A percentile compares a stretch with the other conserved stretches of the same genome.
Conservation (phyloP, 768 basidiomycete genomes). For the Crassisporium funariophilum region DNA sequence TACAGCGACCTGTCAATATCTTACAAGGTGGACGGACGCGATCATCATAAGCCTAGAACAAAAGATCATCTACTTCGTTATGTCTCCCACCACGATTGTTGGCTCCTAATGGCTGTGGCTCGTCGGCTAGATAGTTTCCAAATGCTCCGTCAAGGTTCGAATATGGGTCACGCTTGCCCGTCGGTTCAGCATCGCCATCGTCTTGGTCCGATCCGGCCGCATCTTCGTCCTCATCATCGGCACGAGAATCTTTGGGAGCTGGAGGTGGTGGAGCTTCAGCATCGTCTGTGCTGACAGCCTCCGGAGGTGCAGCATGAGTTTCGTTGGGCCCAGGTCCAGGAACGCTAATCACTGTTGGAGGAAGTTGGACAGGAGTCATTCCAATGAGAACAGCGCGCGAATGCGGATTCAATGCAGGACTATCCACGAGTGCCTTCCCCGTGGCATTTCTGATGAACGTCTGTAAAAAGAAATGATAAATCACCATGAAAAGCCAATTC, state of each 20-base stretch:
- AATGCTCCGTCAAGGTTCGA: constrained; percentile 81
- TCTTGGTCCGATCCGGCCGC: constrained; percentile 36
- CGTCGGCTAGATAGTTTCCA: constrained; percentile 70
- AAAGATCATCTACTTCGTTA: constrained; percentile 64
- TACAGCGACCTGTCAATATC: too few relatives aligned
- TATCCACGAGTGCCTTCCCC: constrained; percentile 82
- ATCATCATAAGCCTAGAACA: too few relatives aligned
- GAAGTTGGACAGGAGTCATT: constrained; percentile 53
- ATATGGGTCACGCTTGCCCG: constrained; percentile 66
- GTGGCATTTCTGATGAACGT: constrained; percentile 93
- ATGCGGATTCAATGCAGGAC: constrained; percentile 84
- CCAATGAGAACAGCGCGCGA: constrained; percentile 75
- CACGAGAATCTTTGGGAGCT: constrained; percentile 14
- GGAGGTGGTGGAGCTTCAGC: constrained; percentile 34
- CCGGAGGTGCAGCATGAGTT: constrained; percentile 31
- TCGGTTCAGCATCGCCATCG: constrained; percentile 40
- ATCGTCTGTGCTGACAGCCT: constrained; percentile 27
- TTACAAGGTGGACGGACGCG: too few relatives aligned
- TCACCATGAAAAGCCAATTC: constrained; percentile 1
- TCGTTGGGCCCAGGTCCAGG: constrained; percentile 67
- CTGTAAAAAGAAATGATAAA: constrained; percentile 37
- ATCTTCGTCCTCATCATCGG: constrained; percentile 31
- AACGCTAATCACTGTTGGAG: constrained; percentile 48
- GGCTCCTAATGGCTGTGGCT: constrained; percentile 64
- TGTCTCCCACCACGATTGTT: constrained; percentile 40